Percentiles rank a stretch among this genome's conserved stretches.
phyloP scores from a whole-genome alignment of 176 grass and related monocot genomes.

The Aegilops bicornis region DNA sequence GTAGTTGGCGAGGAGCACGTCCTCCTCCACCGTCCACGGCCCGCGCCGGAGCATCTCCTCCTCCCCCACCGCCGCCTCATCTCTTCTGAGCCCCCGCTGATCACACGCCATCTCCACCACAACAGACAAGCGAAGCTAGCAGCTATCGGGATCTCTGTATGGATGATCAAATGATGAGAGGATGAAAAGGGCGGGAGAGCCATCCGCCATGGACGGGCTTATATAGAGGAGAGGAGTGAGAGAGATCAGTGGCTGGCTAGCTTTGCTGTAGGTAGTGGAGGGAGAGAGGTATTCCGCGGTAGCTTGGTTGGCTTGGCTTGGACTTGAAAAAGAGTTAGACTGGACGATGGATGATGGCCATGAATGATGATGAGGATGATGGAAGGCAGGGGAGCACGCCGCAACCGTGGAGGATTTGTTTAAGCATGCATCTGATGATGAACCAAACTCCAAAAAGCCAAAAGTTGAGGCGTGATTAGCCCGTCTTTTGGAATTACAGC shows the following conservation, averaged over 20 bases:
- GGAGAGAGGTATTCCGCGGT: neutral
- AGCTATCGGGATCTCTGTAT: neutral
- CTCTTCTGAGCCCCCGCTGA: conserved; percentile 18
- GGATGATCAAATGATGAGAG: conserved; percentile 9
- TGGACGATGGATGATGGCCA: neutral
- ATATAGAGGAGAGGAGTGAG: conserved; percentile 37
- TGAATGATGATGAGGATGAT: neutral
- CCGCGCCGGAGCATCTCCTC: conserved; percentile 54
- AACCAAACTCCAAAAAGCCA: conserved; percentile 43
- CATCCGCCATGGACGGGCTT: conserved; percentile 22
- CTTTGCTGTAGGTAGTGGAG: neutral
- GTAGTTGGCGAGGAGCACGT: conserved; percentile 74
- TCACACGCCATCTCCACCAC: neutral
- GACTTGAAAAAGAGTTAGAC: conserved; percentile 22
- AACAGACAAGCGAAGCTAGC: neutral
- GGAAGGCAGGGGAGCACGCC: conserved; percentile 42
- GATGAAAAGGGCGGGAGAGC: conserved; percentile 56
- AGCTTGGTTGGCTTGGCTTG: neutral
- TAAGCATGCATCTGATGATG: conserved; percentile 23
- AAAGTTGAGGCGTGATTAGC: conserved; percentile 39
- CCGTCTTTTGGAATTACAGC: conserved; percentile 32
- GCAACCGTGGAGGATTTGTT: conserved; percentile 42
- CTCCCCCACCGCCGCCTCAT: conserved; percentile 18
- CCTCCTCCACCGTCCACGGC: conserved; percentile 92
- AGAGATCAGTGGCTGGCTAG: neutral